These are phyloP conservation scores for Trypanosoma cruzi DNA, from an alignment of 208 protist genomes.

Conservation along the genomic window DNA sequence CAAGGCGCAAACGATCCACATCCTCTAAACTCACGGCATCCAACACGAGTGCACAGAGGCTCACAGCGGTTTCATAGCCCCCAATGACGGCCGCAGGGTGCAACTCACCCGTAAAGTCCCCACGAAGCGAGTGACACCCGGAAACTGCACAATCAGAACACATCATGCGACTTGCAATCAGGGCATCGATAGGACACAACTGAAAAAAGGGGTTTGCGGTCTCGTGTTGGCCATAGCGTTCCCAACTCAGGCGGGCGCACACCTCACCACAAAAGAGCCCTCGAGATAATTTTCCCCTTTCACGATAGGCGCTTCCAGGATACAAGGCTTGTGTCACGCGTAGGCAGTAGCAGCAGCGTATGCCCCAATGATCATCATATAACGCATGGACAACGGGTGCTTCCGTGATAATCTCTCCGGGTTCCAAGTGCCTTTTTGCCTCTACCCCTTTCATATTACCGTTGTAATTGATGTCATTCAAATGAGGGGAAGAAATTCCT, in stretches of 20 bases:
- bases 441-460: conserved; percentile 27
- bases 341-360: conserved; percentile 81
- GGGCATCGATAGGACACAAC: conserved; percentile 79
- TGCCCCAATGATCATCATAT: conserved; percentile 69
- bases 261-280: conserved; percentile 84
- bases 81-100: conserved; percentile 52
- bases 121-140: background rate
- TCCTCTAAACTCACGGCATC: conserved; percentile 48
- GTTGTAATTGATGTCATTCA: background rate
- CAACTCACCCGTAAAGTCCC: conserved; percentile 59
- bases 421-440: conserved; percentile 41
- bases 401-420: conserved; percentile 62
- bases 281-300: conserved; percentile 51
- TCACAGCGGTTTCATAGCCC: conserved; percentile 71
- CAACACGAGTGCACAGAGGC: conserved; percentile 62
- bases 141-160: conserved; percentile 18
- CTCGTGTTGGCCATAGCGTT: conserved; percentile 71
- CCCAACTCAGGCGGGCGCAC: conserved; percentile 67
- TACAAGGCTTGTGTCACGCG: conserved; percentile 72
- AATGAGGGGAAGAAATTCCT: background rate
- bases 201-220: conserved; percentile 75
- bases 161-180: conserved; percentile 74
- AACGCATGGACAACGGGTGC: conserved; percentile 62
- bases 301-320: conserved; percentile 59
- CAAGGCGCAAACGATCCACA: conserved; percentile 71